These are phyloP conservation scores for Verticillium nubilum DNA, from an alignment of 2,329 filamentous ascomycete species.

Conservation along the genomic window DNA sequence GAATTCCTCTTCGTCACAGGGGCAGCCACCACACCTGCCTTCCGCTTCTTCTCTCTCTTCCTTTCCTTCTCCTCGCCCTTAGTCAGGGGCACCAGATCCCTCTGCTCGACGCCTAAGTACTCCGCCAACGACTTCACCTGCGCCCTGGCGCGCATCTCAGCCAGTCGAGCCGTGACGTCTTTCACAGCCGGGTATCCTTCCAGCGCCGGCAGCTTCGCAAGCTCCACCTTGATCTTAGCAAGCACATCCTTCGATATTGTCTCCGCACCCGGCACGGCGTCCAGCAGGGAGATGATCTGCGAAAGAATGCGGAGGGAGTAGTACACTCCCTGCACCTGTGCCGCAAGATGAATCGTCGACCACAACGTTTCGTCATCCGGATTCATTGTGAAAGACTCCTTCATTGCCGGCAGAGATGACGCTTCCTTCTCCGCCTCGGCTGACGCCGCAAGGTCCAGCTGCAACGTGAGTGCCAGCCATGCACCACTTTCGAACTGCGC, in stretches of 20 bases:
- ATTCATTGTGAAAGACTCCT: background rate
- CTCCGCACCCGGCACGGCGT: background rate
- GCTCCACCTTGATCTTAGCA: background rate
- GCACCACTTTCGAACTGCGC: constrained; percentile 10
- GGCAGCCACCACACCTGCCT: background rate
- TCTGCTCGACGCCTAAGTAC: background rate
- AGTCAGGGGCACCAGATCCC: background rate
- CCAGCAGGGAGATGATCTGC: constrained; percentile 34
- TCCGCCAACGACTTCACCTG: constrained; percentile 4
- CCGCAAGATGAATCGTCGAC: constrained; percentile 55
- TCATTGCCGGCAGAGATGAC: background rate
- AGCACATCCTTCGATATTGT: background rate
- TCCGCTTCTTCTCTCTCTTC: constrained; percentile 9
- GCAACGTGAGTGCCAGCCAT: constrained; percentile 8
- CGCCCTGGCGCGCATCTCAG: background rate
- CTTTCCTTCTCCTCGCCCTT: constrained; percentile 5
- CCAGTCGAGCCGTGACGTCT: constrained; percentile 1
- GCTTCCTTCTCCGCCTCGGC: constrained; percentile 21
- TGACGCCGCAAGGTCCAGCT: constrained; percentile 8
- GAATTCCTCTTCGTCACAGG: constrained; percentile 5
- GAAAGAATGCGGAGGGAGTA: constrained; percentile 56
- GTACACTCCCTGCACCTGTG: constrained; percentile 53
- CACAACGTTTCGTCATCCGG: constrained; percentile 28
- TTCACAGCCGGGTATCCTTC: constrained; percentile 3
- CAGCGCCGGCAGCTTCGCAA: constrained; percentile 4